Evolutionary conservation across 139 green algal species (phyloP), one percentile per base, ranked within the genome.

Genomic region (Zygnema circumcarinatum): DNA sequence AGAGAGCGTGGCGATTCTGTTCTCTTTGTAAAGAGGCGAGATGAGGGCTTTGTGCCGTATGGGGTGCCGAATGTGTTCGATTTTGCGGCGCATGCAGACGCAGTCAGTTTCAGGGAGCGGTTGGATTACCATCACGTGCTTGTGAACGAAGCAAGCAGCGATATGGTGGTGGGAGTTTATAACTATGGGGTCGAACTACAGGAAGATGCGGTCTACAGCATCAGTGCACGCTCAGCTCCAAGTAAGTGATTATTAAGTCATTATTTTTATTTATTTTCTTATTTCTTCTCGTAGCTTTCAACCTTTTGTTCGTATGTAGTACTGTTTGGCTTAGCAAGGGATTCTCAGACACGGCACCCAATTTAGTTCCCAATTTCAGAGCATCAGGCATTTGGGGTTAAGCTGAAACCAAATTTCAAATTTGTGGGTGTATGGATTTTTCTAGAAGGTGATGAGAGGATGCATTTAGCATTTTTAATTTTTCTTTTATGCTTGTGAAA

Each of bases 151-250:
- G 29, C 74, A 40, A 38, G 20, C 7, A 42, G 69, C 25, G 38
- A 38, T 3, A 40, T 81, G 39, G 88, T 90, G 76, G 67, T 93
- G 11, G 90, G 31, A 0, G 79, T 93, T 62, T 90, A 83, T 76
- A 92, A 93, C 87, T 91, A 93, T 78, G 75, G 90, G 32, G 53
- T 87, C 36, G 83, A 88, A 38, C 88, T 91, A 68, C 42, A 85
- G 33, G 84, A 92, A 62, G 85, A 90, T 2, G 41, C 25, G 29
- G 22, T 56, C 11, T 79, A 83, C 29, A 56, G 1, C 29, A 40
- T 89, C 0, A 78, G 11, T 7, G 69, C 16, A 16, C 69, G 69
- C 7, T 52, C 69, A 7, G 69, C 69, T 78, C 56, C 62, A 25
- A 81, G 22, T 47, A 82, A 68, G 29, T 75, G 72, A 29, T 80